Evolutionary conservation across 1,284 basidiomycete genomes (phyloP), one percentile per base, ranked within the genome.

Genomic region (Ustilago shanxiensis): DNA sequence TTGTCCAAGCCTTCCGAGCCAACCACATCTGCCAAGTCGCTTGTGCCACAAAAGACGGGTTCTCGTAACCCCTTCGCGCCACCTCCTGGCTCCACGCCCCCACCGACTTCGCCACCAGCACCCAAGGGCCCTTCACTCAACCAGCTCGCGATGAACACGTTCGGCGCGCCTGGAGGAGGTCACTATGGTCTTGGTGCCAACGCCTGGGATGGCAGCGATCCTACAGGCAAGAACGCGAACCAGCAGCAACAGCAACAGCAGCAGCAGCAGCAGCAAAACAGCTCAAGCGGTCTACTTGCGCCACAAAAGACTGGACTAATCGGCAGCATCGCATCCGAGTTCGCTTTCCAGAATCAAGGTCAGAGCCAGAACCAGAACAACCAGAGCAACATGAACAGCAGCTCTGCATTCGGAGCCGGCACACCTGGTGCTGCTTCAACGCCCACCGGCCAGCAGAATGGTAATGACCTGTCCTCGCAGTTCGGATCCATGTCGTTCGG

Each of bases 51-150:
- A 86, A 91, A 93, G 86, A 99, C 96, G 1, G 95, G 96, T 20
- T 94, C 93, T 2, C 92, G 91, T 81, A 99, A 99, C 88, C 96
- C 96, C 0, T 99, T 99, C 81, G 95, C 95, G 8, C 90, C 91
- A 26, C 90, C 92, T 2, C 88, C 85, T 3, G 86, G 85, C 7
- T 72, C 90, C 2, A 88, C 75, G 20, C 90, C 47, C 87, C 91
- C 73, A 8, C 66, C 71, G 6, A 56, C 72, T 16, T 64, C 68
- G 33, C 67, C 79, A 14, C 75, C 92, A 2, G 91, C 91, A 18
- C 87, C 92, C 20, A 92, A 92, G 85, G 89, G 89, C 20, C 93
- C 93, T 11, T 93, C 93, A 1, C 88, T 98, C 80, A 90, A 93
- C 86, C 92, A 97, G 82, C 87, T 98, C 9, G 90, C 92, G 1